Evolutionary conservation across 345 rosid genomes (phyloP).

Genomic region (Hirschfeldia incana): DNA sequence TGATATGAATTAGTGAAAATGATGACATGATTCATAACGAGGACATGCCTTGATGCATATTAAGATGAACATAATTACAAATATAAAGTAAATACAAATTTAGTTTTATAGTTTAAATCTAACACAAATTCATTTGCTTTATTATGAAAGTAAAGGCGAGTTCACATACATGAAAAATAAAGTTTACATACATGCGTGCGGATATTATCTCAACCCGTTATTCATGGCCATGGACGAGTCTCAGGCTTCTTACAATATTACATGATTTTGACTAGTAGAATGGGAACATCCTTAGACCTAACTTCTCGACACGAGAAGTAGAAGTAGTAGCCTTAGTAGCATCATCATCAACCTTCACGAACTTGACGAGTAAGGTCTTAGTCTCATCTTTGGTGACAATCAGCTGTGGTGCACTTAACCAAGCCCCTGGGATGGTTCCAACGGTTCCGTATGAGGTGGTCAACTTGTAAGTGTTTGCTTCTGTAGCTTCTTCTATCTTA

Average conservation of each 20-base stretch:
- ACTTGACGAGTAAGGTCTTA: not conserved
- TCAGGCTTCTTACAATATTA: not conserved
- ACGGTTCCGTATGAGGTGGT: not conserved
- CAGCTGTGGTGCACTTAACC: not conserved
- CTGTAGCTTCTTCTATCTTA: not conserved
- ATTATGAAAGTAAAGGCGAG: not conserved
- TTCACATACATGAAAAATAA: not conserved
- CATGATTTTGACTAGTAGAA: slow-evolving; percentile 1
- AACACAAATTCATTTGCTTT: not conserved
- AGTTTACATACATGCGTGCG: not conserved
- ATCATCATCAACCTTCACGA: not conserved
- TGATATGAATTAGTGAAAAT: no score
- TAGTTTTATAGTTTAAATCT: no score
- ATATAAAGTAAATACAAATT: no score
- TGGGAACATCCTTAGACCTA: slow-evolving; percentile 19
- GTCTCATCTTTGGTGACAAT: not conserved
- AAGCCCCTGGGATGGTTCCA: not conserved
- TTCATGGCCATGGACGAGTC: slow-evolving; percentile 8
- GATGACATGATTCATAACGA: no score
- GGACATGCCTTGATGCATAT: no score
- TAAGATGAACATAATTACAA: no score
- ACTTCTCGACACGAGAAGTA: slow-evolving; percentile 13
- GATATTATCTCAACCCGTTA: slow-evolving; percentile 23
- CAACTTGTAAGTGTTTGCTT: slow-evolving; percentile 5
- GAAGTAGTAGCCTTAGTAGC: not conserved